Percentiles rank a stretch among this genome's conserved stretches.
These are phyloP conservation scores for Gelatoporia subvermispora DNA, from an alignment of 768 basidiomycete genomes.

Conservation along the genomic window DNA sequence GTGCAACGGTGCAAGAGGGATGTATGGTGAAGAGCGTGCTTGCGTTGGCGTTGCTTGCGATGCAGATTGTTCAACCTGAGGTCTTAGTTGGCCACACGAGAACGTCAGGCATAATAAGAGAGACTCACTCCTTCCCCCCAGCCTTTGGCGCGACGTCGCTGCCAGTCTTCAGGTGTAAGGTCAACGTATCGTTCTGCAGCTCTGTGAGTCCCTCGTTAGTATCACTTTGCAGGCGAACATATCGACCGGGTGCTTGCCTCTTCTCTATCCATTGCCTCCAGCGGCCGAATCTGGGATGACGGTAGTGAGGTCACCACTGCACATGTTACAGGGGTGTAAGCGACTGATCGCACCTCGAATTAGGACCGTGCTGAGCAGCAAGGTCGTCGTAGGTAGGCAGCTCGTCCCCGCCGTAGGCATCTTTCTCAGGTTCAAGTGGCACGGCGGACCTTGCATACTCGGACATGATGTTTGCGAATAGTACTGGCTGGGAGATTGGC, in stretches of 20 bases:
- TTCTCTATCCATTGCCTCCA: conserved; percentile 91
- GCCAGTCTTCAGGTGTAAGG: conserved; percentile 51
- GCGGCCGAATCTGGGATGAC: conserved; percentile 60
- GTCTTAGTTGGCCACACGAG: neutral
- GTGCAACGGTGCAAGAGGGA: conserved; percentile 12
- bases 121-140: conserved; percentile 54
- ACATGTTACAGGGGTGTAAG: neutral
- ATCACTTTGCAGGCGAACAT: conserved; percentile 6
- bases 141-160: conserved; percentile 56
- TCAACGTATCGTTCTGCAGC: conserved; percentile 81
- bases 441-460: conserved; percentile 7
- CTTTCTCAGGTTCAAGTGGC: conserved; percentile 32
- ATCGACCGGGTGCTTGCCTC: conserved; percentile 38
- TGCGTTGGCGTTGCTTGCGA: neutral
- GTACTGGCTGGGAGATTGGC: too few relatives aligned
- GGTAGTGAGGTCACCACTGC: neutral
- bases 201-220: conserved; percentile 32
- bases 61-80: neutral
- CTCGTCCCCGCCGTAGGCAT: conserved; percentile 42
- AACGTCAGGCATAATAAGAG: conserved; percentile 2
- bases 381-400: conserved; percentile 81
- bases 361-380: conserved; percentile 70
- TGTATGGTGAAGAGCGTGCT: neutral
- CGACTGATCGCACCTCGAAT: conserved; percentile 57
- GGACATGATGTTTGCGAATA: conserved; percentile 6